Base-by-base conservation (phyloP, 176 grass and related monocot genomes). In the Raddia distichophylla region DNA sequence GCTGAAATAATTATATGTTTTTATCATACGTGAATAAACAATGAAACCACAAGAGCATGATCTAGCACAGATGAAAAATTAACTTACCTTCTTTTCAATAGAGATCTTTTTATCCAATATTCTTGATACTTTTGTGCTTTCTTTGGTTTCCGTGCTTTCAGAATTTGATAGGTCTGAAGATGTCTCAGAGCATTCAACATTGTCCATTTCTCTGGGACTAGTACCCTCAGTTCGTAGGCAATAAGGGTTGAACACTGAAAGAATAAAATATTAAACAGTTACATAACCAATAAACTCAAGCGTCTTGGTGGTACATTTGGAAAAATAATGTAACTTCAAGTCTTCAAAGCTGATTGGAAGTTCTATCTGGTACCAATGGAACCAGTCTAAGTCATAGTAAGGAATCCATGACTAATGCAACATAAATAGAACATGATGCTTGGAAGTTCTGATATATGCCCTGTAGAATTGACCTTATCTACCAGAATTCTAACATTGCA, bases 31-130 rank as follows among this genome's bases (percentile, higher is more conserved):
- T 7, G 10, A 14, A 69, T 33, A 11, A 69, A n/a, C 16, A 49
- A 59, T 48, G 11, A 50, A 35, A 83, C 7, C 50, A 49, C 3
- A 67, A 59, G 2, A 46, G 22, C 16, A 76, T 59, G 43, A 34
- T 64, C 44, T 54, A 53, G 8, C 52, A 68, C 18, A 68, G 19
- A 69, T 35, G 32, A 55, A 63, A n/a, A 4, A 62, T 62, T 34
- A 59, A 56, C 63, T 72, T 63, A 89, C 93, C 90, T 95, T 95
- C 63, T 92, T 86, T 85, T 84, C 88, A 22, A 56, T 63, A 35
- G 90, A 88, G 57, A 96, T 84, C 69, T 92, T 95, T 75, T 88
- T 86, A 75, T 83, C 79, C 60, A 84, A 92, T 49, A 90, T 49
- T 12, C 60, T 33, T 75, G 37, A 82, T 83, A 33, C 58, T 34